Evolutionary conservation across 768 basidiomycete species (phyloP), one percentile per base, ranked within the genome.

Genomic region (Cubamyces sp.): DNA sequence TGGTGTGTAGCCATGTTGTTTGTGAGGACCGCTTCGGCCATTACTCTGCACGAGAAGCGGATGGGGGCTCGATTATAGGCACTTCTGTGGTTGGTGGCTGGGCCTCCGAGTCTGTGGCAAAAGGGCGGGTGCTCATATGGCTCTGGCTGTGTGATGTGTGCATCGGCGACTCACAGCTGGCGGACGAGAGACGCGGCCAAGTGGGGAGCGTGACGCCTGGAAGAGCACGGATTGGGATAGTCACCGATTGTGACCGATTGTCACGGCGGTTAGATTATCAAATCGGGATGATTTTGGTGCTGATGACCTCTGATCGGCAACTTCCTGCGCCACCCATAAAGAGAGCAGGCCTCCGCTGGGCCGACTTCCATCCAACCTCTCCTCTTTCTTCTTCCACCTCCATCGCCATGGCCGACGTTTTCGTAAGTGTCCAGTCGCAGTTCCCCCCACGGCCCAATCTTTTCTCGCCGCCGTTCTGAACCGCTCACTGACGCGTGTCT

Each of bases 361-460:
- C 34, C 43, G 14, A 21, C 34, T 16, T 48, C 54, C 64, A 65
- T 53, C 67, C 64, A 54, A 45, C 58, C 64, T 47, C 62, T 55
- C 61, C 54, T 64, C 52, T 47, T 52, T 51, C 61, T 45, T 62
- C 50, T 61, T 39, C 57, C 66, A 59, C 39, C 60, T 61, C 51
- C 62, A 54, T 58, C 66, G 60, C 37, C 45, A 43, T 60, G 61
- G 50, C 62, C 26, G 73, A 76, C 77, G 78, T 80, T 53, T 80
- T 64, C 64, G 78, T 81, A 67, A 70, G 77, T 59, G 3, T 71
- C 28, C 50, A 23, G 21, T 43, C 46, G 12, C 56, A 12, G 37
- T 37, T 7, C 26, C 23, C 6, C 14, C 12, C 48, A 18, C 43
- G 11, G 3, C n/a, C 26, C 11, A 28, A 14, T 21, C 5, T 30